Percentiles rank a stretch among this genome's conserved stretches.
Evolutionary conservation across 2,329 filamentous ascomycete species (phyloP).

Genomic region (Xylaria multiplex): DNA sequence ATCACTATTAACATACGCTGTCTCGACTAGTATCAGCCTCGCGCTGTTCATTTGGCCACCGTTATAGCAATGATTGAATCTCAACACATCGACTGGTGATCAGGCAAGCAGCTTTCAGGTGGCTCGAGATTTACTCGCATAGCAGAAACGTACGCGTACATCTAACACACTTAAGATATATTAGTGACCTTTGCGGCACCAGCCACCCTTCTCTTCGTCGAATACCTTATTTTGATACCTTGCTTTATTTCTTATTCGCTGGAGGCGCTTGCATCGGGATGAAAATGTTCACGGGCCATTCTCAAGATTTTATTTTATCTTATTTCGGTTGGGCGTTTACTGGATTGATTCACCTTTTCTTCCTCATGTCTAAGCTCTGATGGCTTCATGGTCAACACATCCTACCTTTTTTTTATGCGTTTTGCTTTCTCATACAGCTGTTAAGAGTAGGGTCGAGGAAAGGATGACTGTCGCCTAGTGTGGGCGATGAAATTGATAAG

Average conservation of each 20-base stretch:
- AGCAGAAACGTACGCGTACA: conserved; percentile 21
- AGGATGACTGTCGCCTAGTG: conserved; percentile 19
- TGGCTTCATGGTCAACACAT: conserved; percentile 6
- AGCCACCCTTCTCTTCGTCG: conserved; percentile 20
- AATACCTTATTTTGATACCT: conserved; percentile 25
- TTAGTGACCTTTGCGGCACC: conserved; percentile 7
- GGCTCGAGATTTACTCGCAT: conserved; percentile 16
- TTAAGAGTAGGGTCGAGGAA: conserved; percentile 23
- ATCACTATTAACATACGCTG: conserved; percentile 17
- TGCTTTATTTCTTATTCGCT: conserved; percentile 20
- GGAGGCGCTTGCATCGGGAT: conserved; percentile 17
- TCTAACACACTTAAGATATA: conserved; percentile 11
- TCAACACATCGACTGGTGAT: conserved; percentile 12
- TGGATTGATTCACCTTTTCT: conserved; percentile 37
- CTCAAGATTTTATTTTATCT: conserved; percentile 18
- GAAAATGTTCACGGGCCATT: conserved; percentile 40
- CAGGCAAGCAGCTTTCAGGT: conserved; percentile 13
- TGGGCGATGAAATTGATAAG: conserved; percentile 29
- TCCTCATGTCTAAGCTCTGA: conserved; percentile 31
- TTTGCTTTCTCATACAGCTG: conserved; percentile 36
- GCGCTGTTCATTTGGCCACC: conserved; percentile 3
- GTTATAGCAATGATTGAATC: conserved; percentile 4
- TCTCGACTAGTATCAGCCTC: conserved; percentile 6
- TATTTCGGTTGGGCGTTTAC: conserved; percentile 34
- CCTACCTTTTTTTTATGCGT: conserved; percentile 17